Base-by-base conservation (phyloP, 768 basidiomycete genomes). In the Coprinopsis marcescibilis region DNA sequence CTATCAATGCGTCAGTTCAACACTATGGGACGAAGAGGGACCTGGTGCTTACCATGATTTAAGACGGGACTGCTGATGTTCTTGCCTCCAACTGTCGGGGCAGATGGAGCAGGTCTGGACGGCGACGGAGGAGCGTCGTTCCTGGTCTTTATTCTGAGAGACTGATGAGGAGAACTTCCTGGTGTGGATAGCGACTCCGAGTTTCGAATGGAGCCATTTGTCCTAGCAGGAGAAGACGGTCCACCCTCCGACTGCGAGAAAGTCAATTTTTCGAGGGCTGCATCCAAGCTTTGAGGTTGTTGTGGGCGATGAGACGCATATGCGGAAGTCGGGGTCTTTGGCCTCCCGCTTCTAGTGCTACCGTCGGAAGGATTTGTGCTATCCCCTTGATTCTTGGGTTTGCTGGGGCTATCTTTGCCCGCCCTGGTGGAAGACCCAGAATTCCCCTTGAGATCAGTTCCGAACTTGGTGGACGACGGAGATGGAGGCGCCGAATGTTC, bases 231-330 rank as follows among this genome's bases (percentile, higher is more conserved):
- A 7, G 66, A 61, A 35, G 50, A 52, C 44, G 67, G 65, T 3
- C 62, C 65, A 50, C 59, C 68, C 30, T 76, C 72, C 15, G 73
- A 75, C 27, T 64, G 66, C 1, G 74, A 65, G 21, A 58, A 66
- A 3, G 70, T 67, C 34, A 89, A 64, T 64, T 81, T 75, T 62
- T 89, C 83, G 26, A 84, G 65, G 13, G 83, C 85, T 46, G 85
- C 85, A 53, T 74, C 77, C 37, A 89, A 68, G 52, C 83, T 86
- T 64, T 87, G 85, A 0, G 83, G 81, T 44, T 68, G 73, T 36
- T 76, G 76, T 14, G 80, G 65, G 44, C 72, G 72, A 60, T 75
- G 68, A 13, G 80, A 68, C 24, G 80, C 63, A 55, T 76, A 75
- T 12, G 80, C 70, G 14, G 78, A 75, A 36, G 77, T 73, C n/a